A percentile compares a stretch with the other conserved stretches of the same genome.
These are phyloP conservation scores for Puccinia triticina DNA, from an alignment of 1,284 basidiomycete genomes.

Conservation along the genomic window DNA sequence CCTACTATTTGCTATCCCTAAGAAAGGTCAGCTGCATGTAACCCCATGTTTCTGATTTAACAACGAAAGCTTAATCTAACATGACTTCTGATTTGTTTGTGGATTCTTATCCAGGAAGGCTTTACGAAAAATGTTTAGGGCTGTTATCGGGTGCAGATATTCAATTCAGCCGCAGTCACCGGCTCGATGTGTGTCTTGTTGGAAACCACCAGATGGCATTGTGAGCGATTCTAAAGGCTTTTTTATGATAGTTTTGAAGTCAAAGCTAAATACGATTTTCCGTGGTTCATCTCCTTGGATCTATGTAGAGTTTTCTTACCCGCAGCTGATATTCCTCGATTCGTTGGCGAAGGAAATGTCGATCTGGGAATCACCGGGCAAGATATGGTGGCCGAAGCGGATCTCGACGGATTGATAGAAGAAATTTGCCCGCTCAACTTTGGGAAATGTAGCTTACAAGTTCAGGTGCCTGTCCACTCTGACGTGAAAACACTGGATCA, in stretches of 20 bases:
- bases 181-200: conserved; percentile 22
- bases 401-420: conserved; percentile 74
- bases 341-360: conserved; percentile 96
- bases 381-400: conserved; percentile 91
- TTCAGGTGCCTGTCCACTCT: conserved; percentile 85
- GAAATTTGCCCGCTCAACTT: conserved; percentile 70
- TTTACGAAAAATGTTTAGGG: conserved; percentile 89
- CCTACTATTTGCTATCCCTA: conserved; percentile 91
- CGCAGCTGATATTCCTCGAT: conserved; percentile 95
- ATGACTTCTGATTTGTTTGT: neutral
- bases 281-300: conserved; percentile 70
- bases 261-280: neutral
- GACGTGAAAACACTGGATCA: conserved; percentile 73
- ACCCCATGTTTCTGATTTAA: neutral
- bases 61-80: conserved; percentile 32
- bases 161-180: conserved; percentile 72
- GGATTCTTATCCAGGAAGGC: conserved; percentile 67
- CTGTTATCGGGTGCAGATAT: conserved; percentile 90
- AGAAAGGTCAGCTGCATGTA: conserved; percentile 73
- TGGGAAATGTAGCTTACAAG: conserved; percentile 75
- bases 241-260: neutral
- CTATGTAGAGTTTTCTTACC: conserved; percentile 95
- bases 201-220: conserved; percentile 33
- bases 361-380: conserved; percentile 90
- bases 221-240: neutral